Evolutionary conservation across 352 stramenopile genomes (phyloP).

Genomic region (Stramenopiles sp.): DNA sequence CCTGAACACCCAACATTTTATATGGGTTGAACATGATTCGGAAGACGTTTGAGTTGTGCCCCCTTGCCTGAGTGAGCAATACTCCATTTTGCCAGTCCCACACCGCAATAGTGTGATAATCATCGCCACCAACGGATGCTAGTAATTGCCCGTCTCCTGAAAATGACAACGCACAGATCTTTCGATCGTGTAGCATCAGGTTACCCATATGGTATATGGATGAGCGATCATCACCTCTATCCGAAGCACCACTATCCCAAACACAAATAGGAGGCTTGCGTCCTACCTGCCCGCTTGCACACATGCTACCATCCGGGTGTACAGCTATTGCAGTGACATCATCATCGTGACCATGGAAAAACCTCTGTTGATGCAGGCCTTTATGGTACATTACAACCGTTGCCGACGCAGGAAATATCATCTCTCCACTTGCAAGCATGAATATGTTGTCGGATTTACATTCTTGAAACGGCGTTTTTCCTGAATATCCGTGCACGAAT

Average conservation of each 20-base stretch:
- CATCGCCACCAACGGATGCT: neutral
- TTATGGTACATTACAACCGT: neutral
- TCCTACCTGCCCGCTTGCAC: neutral
- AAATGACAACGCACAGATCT: neutral
- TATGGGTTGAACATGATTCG: no score
- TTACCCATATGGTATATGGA: no score
- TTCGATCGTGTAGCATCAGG: no score
- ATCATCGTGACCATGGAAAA: neutral
- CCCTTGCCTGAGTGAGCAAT: neutral
- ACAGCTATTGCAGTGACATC: neutral
- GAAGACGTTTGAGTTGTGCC: neutral
- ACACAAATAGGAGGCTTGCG: neutral
- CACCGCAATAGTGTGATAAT: neutral
- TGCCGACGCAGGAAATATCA: neutral
- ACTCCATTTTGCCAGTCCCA: neutral
- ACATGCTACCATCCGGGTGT: neutral
- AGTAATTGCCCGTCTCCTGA: neutral
- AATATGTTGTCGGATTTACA: no score
- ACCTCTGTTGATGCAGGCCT: neutral
- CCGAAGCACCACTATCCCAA: no score
- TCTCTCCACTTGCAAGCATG: no score
- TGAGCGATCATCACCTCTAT: no score
- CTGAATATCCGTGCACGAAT: no score
- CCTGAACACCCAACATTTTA: no score
- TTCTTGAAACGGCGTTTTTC: no score